Evolutionary conservation across 1,139 yeast species (phyloP), one percentile per base, ranked within the genome.

Genomic region (Zygotorulaspora mrakii): DNA sequence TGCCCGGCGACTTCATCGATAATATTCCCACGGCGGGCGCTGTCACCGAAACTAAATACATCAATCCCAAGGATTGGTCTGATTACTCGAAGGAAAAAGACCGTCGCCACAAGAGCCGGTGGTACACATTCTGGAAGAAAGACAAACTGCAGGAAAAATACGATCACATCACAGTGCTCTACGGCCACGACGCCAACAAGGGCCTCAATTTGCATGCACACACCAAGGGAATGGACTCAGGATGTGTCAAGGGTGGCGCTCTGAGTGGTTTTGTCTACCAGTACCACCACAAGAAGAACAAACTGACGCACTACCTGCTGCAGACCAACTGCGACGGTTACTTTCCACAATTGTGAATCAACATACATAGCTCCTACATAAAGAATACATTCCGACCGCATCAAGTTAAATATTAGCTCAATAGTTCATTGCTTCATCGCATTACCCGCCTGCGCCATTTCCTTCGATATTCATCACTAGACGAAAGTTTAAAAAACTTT

Each of bases 131-230:
- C 21, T 60, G 64, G 64, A 50, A 52, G 13, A 38, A 43, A 12
- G 40, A 40, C 8, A 17, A 32, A 11, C 26, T 35, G 9, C 71
- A 74, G 42, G 62, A 77, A 75, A 77, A 80, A 51, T 61, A 67
- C 32, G 67, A 73, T 45, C 29, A 22, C 76, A 77, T 56, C 3
- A 53, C 59, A n/a, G 89, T 87, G 1, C 79, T 77, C 54, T 89
- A 89, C 58, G 97, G 97, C 1, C 97, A 89, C 57, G 94, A 85
- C 60, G 94, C 96, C 3, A 71, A 78, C 41, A 68, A 80, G 42
- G 96, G 96, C 0, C 71, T 89, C 34, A 78, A 75, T 42, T 50
- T 82, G 37, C 73, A 75, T 48, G 72, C 74, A 46, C 86, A 69
- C 61, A 71, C 95, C 3, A 78, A 74, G 53, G 97, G 96, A 0